These are phyloP conservation scores for Lathyrus oleraceus DNA, from an alignment of 306 rosid species.

Conservation along the genomic window DNA sequence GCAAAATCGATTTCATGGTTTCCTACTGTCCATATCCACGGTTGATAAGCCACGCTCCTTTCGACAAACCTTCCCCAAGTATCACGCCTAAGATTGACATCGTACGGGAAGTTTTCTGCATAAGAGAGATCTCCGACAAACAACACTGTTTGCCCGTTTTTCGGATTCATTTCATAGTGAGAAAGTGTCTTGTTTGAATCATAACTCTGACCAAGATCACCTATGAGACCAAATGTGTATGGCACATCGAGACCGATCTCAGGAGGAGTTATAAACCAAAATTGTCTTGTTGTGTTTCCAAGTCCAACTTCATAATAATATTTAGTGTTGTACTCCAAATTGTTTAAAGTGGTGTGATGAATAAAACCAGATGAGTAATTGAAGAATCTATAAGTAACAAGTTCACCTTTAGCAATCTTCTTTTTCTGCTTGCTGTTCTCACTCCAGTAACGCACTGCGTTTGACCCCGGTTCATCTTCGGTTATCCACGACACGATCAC, in stretches of 20 bases:
- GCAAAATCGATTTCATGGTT: slow-evolving; percentile 82
- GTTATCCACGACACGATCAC: slow-evolving; percentile 87
- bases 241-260: slow-evolving; percentile 82
- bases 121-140: slow-evolving; percentile 87
- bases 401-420: slow-evolving; percentile 41
- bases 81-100: slow-evolving; percentile 78
- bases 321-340: slow-evolving; percentile 71
- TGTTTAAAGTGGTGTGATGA: slow-evolving; percentile 61
- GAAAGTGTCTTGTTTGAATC: slow-evolving; percentile 76
- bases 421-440: slow-evolving; percentile 42
- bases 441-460: slow-evolving; percentile 61
- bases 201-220: slow-evolving; percentile 90
- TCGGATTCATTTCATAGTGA: slow-evolving; percentile 71
- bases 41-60: slow-evolving; percentile 90
- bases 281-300: slow-evolving; percentile 55
- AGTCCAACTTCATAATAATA: slow-evolving; percentile 78
- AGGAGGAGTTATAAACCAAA: slow-evolving; percentile 84
- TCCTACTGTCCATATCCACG: slow-evolving; percentile 97
- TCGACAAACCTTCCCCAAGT: slow-evolving; percentile 83
- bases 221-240: slow-evolving; percentile 87
- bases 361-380: slow-evolving; percentile 84
- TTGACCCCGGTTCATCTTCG: slow-evolving; percentile 65
- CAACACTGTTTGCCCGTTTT: slow-evolving; percentile 63
- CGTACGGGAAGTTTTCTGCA: slow-evolving; percentile 68
- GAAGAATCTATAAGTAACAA: slow-evolving; percentile 60